A percentile compares a stretch with the other conserved stretches of the same genome.
These are phyloP conservation scores for Fusarium cyanostomum DNA, from an alignment of 2,329 filamentous ascomycete genomes.

Conservation along the genomic window DNA sequence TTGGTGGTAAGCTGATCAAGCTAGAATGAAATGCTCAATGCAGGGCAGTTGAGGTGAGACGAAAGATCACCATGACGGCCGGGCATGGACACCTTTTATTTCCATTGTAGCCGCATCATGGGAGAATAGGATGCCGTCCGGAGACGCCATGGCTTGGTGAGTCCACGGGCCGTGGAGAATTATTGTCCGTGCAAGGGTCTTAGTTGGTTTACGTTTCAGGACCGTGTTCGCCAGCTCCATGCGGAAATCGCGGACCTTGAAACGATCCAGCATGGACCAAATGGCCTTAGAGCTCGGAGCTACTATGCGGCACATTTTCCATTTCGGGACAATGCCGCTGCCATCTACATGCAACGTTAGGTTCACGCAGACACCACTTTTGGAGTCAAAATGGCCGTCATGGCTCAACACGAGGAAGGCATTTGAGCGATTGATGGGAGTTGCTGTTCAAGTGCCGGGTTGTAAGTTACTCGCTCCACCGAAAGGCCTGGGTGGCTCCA, in stretches of 20 bases:
- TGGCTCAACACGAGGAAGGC: background rate
- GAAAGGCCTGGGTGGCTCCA: too few species aligned
- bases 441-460: background rate
- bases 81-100: background rate
- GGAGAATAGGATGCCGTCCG: background rate
- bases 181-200: conserved; percentile 5
- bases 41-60: background rate
- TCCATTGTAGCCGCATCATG: background rate
- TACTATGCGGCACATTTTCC: background rate
- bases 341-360: background rate
- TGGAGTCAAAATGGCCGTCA: background rate
- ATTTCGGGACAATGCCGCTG: background rate
- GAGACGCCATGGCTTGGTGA: background rate
- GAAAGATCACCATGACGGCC: background rate
- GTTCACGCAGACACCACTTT: background rate
- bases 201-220: background rate
- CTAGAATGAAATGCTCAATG: background rate
- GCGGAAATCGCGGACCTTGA: conserved; percentile 9
- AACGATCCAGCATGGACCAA: background rate
- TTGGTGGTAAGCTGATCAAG: background rate
- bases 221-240: background rate
- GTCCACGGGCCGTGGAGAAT: conserved; percentile 13
- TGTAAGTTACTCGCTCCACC: too few species aligned
- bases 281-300: background rate
- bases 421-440: conserved; percentile 4